Evolutionary conservation across 1,139 yeast genomes (phyloP).

Genomic region (Suhomyces anneliseae): DNA sequence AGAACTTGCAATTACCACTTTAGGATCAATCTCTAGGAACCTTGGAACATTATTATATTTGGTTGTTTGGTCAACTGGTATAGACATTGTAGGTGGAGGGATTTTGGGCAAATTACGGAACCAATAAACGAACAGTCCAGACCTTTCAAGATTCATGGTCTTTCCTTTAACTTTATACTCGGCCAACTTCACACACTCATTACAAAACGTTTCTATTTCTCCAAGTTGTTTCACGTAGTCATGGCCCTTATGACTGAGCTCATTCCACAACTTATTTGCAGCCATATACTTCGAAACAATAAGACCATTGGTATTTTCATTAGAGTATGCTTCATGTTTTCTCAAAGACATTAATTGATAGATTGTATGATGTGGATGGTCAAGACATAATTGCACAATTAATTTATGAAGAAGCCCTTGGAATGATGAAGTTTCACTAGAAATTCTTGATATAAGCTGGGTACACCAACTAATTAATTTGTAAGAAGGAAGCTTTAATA

Average conservation of each 20-base stretch:
- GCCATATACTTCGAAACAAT: constrained; percentile 51
- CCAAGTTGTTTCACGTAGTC: constrained; percentile 25
- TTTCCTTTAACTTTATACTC: constrained; percentile 41
- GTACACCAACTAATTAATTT: constrained; percentile 79
- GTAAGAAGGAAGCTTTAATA: constrained; percentile 50
- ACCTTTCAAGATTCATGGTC: constrained; percentile 34
- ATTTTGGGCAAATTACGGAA: constrained; percentile 45
- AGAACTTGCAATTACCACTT: constrained; percentile 62
- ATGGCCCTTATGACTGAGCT: constrained; percentile 20
- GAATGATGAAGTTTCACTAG: constrained; percentile 49
- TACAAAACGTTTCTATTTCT: constrained; percentile 52
- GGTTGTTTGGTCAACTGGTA: constrained; percentile 43
- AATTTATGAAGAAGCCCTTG: constrained; percentile 55
- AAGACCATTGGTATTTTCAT: constrained; percentile 29
- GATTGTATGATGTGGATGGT: constrained; percentile 77
- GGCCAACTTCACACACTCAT: constrained; percentile 53
- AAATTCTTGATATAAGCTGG: constrained; percentile 75
- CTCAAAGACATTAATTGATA: constrained; percentile 65
- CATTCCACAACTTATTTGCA: constrained; percentile 48
- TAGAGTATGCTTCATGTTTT: constrained; percentile 39
- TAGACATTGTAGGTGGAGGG: constrained; percentile 68
- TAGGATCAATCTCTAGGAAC: constrained; percentile 45
- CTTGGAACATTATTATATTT: constrained; percentile 51
- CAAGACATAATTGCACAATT: constrained; percentile 49
- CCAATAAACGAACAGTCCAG: constrained; percentile 59